phyloP scores from a whole-genome alignment of 257 asterid species.

The Verbascum thapsus region DNA sequence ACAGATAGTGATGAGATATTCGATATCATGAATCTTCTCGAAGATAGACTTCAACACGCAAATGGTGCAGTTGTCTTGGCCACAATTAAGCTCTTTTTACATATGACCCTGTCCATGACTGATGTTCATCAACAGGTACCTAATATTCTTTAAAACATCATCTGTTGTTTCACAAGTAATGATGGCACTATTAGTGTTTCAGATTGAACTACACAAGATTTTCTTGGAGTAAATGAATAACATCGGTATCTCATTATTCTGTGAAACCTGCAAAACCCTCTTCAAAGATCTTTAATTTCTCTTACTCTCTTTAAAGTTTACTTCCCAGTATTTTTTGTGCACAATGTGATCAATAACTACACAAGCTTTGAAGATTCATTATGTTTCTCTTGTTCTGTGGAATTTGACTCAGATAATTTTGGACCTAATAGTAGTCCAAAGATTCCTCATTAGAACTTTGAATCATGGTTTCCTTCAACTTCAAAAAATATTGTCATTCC shows the following conservation, averaged over 20 bases:
- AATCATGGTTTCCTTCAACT: background rate
- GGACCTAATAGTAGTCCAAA: background rate
- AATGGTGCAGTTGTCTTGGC: conserved; percentile 99
- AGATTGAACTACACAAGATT: conserved; percentile 10
- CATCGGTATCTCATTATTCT: background rate
- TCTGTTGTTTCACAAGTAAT: conserved; percentile 23
- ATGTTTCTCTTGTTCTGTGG: background rate
- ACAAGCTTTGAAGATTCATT: conserved; percentile 12
- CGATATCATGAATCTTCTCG: conserved; percentile 99
- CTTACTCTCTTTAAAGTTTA: background rate
- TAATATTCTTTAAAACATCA: conserved; percentile 25
- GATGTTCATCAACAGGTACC: conserved; percentile 99
- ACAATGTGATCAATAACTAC: conserved; percentile 6
- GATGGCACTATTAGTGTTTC: conserved; percentile 17
- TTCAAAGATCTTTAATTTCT: conserved; percentile 1
- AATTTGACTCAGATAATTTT: conserved; percentile 7
- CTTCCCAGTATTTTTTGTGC: background rate
- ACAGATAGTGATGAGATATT: conserved; percentile 89
- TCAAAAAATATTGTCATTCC: conserved; percentile 1
- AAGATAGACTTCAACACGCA: conserved; percentile 99
- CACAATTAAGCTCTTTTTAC: conserved; percentile 85
- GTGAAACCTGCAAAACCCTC: conserved; percentile 21
- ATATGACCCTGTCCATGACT: conserved; percentile 94
- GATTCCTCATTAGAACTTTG: background rate
- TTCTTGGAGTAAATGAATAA: conserved; percentile 13